Percentiles rank a stretch among this genome's conserved stretches.
Conservation (phyloP, 2,329 filamentous ascomycete genomes). For the Colletotrichum sp. region DNA sequence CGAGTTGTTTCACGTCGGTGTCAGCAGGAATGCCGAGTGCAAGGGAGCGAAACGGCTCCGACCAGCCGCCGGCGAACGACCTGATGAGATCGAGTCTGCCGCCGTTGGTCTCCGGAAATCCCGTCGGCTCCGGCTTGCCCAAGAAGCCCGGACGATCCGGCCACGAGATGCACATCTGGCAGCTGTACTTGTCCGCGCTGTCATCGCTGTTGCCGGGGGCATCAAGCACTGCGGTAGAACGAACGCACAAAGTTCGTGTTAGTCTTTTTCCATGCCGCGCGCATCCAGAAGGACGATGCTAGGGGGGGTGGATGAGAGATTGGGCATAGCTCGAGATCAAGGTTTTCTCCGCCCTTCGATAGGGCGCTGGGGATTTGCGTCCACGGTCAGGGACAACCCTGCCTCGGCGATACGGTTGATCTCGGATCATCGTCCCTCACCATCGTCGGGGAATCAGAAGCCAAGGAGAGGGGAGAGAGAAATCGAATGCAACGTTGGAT, state of each 20-base stretch:
- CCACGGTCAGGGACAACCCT: not conserved
- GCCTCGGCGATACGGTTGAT: not conserved
- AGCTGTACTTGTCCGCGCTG: slow-evolving; percentile 38
- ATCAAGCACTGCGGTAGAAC: slow-evolving; percentile 45
- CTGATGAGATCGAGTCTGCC: slow-evolving; percentile 48
- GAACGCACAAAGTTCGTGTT: not conserved
- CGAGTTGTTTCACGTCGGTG: slow-evolving; percentile 48
- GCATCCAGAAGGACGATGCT: not conserved
- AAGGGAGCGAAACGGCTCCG: slow-evolving; percentile 52
- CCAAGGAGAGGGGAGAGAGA: not conserved
- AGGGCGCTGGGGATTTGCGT: not conserved
- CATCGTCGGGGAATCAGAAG: not conserved
- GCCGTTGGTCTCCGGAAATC: slow-evolving; percentile 42
- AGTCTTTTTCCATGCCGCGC: not conserved
- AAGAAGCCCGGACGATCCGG: slow-evolving; percentile 42
- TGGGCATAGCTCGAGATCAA: not conserved
- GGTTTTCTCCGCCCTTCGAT: not conserved
- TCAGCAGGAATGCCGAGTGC: slow-evolving; percentile 43
- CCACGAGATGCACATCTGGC: slow-evolving; percentile 60
- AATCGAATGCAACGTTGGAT: not conserved
- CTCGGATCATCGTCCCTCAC: not conserved
- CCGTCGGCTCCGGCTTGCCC: slow-evolving; percentile 30
- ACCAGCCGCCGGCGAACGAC: slow-evolving; percentile 48
- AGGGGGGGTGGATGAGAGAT: not conserved
- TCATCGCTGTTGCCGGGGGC: slow-evolving; percentile 46